Conservation (phyloP, 352 stramenopile species). For the Saprolegnia parasitica region DNA sequence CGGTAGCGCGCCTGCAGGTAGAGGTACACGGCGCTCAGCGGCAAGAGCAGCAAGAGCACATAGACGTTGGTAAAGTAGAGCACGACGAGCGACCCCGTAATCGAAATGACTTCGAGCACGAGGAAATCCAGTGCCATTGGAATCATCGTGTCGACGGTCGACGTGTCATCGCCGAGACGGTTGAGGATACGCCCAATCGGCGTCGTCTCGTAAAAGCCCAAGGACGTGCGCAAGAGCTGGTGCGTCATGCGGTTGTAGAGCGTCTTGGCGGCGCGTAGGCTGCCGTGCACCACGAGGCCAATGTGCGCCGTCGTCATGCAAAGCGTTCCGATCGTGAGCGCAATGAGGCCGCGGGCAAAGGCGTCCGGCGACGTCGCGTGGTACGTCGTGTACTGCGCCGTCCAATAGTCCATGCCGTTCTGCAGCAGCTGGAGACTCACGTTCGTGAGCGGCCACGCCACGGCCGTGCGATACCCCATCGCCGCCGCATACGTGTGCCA, state of each 20-base stretch:
- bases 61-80: constrained; percentile 76
- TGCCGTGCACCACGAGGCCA: constrained; percentile 81
- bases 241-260: constrained; percentile 56
- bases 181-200: constrained; percentile 70
- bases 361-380: constrained; percentile 41
- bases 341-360: constrained; percentile 57
- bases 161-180: constrained; percentile 73
- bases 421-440: constrained; percentile 71
- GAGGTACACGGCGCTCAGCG: constrained; percentile 64
- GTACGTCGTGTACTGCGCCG: constrained; percentile 70
- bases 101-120: constrained; percentile 68
- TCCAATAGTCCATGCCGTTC: constrained; percentile 80
- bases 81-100: constrained; percentile 66
- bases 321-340: constrained; percentile 65
- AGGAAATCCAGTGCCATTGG: constrained; percentile 88
- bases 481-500: constrained; percentile 56
- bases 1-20: constrained; percentile 59
- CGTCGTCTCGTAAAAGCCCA: constrained; percentile 68
- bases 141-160: constrained; percentile 78
- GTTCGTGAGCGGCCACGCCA: constrained; percentile 48
- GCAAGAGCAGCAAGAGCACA: constrained; percentile 66
- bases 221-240: constrained; percentile 49
- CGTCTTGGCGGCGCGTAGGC: constrained; percentile 54
- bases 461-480: constrained; percentile 47
- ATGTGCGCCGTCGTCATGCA: constrained; percentile 64